phyloP scores from a whole-genome alignment of 2,329 filamentous ascomycete species.

The Fusarium nygamai region DNA sequence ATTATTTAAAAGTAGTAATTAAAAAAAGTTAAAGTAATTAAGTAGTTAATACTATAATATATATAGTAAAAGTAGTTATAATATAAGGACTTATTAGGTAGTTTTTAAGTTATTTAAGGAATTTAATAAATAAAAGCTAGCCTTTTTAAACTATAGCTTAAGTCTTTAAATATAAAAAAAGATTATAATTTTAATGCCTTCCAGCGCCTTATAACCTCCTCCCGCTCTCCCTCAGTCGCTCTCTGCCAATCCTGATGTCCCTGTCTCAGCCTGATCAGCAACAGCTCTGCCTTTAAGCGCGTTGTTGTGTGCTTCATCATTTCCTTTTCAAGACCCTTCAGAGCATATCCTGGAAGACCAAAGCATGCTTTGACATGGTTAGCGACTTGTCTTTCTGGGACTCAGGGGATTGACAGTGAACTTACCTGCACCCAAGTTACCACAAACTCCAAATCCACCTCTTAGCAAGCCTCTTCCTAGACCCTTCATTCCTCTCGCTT shows the following conservation, averaged over 20 bases:
- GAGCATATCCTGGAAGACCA: slow-evolving; percentile 59
- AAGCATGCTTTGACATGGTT: slow-evolving; percentile 44
- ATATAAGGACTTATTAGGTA: too few relatives aligned
- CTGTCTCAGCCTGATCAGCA: slow-evolving; percentile 47
- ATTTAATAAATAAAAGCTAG: too few relatives aligned
- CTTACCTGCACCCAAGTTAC: slow-evolving; percentile 54
- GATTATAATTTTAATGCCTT: slow-evolving; percentile 1
- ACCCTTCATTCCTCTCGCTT: slow-evolving; percentile 69
- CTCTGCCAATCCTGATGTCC: slow-evolving; percentile 44
- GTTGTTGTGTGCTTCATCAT: slow-evolving; percentile 49
- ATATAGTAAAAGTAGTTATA: too few relatives aligned
- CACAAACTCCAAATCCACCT: slow-evolving; percentile 56
- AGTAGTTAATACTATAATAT: too few relatives aligned
- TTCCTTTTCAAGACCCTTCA: slow-evolving; percentile 65
- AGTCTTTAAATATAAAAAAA: neutral
- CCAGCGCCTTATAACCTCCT: slow-evolving; percentile 18
- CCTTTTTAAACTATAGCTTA: too few relatives aligned
- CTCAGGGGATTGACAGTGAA: neutral
- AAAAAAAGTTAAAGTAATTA: too few relatives aligned
- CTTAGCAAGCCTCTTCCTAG: slow-evolving; percentile 67
- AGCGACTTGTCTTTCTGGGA: neutral
- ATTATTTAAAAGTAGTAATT: too few relatives aligned
- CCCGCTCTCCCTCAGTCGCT: slow-evolving; percentile 12
- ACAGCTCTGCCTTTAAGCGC: slow-evolving; percentile 46
- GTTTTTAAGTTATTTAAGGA: too few relatives aligned